A percentile compares a stretch with the other conserved stretches of the same genome.
Evolutionary conservation across 257 asterid genomes (phyloP).

Genomic region (Solanum arcanum): DNA sequence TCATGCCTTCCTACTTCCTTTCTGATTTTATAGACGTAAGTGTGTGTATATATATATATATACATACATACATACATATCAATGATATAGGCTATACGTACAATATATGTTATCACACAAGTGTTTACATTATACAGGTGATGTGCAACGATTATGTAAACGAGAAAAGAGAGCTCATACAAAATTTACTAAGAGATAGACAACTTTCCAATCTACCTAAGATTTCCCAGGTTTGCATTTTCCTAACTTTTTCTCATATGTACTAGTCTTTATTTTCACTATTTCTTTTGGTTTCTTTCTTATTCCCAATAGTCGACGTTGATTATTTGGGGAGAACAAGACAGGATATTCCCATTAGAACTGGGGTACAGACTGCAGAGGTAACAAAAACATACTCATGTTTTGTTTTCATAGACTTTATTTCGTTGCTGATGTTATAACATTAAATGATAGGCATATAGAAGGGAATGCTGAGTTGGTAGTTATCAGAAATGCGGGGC

Average conservation of each 20-base stretch:
- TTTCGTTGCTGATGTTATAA: background rate
- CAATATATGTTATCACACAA: background rate
- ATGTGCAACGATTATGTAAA: slow-evolving; percentile 54
- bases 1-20: slow-evolving; percentile 67
- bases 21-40: slow-evolving; percentile 76
- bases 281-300: background rate
- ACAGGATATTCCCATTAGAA: slow-evolving; percentile 66
- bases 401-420: background rate
- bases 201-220: slow-evolving; percentile 41
- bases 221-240: slow-evolving; percentile 43
- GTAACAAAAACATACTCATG: slow-evolving; percentile 7
- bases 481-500: slow-evolving; percentile 75
- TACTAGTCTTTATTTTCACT: background rate
- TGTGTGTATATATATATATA: background rate
- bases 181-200: slow-evolving; percentile 52
- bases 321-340: slow-evolving; percentile 88
- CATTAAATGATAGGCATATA: slow-evolving; percentile 40
- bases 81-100: background rate
- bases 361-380: slow-evolving; percentile 64
- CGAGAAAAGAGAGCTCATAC: slow-evolving; percentile 62
- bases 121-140: slow-evolving; percentile 24
- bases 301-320: slow-evolving; percentile 47
- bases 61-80: background rate
- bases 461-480: slow-evolving; percentile 57
- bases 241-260: background rate